phyloP scores from a whole-genome alignment of 805 yeast species.

The Lipomyces spencermartinsiae region DNA sequence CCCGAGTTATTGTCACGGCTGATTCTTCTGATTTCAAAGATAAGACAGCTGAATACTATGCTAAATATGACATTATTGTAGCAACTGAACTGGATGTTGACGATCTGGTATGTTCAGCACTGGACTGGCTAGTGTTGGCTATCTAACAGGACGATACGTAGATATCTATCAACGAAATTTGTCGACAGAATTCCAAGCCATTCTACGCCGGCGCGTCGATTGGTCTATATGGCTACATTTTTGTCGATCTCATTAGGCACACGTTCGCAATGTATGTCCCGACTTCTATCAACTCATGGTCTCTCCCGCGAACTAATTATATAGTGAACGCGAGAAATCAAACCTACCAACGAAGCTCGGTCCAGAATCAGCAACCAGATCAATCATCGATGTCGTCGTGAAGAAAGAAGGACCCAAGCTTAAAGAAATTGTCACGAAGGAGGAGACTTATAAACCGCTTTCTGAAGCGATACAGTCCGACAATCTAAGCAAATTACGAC shows the following conservation, averaged over 20 bases:
- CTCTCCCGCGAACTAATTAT: conserved; percentile 40
- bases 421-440: conserved; percentile 41
- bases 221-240: conserved; percentile 84
- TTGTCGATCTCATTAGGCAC: conserved; percentile 77
- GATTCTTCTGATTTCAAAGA: conserved; percentile 47
- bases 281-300: neutral
- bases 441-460: conserved; percentile 41
- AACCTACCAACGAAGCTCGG: conserved; percentile 60
- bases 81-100: conserved; percentile 65
- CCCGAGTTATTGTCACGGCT: conserved; percentile 65
- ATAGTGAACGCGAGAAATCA: conserved; percentile 59
- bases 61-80: conserved; percentile 70
- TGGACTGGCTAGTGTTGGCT: neutral
- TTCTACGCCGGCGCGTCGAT: conserved; percentile 71
- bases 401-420: conserved; percentile 41
- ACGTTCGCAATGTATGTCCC: conserved; percentile 45
- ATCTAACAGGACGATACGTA: neutral
- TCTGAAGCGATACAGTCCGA: conserved; percentile 25
- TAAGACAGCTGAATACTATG: conserved; percentile 50
- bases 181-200: conserved; percentile 66
- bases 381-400: conserved; percentile 50
- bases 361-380: conserved; percentile 51
- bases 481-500: conserved; percentile 37
- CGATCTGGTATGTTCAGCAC: conserved; percentile 46
- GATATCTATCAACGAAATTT: conserved; percentile 56